phyloP scores from a whole-genome alignment of 2,329 filamentous ascomycete genomes.

The Diaporthe vaccinii region DNA sequence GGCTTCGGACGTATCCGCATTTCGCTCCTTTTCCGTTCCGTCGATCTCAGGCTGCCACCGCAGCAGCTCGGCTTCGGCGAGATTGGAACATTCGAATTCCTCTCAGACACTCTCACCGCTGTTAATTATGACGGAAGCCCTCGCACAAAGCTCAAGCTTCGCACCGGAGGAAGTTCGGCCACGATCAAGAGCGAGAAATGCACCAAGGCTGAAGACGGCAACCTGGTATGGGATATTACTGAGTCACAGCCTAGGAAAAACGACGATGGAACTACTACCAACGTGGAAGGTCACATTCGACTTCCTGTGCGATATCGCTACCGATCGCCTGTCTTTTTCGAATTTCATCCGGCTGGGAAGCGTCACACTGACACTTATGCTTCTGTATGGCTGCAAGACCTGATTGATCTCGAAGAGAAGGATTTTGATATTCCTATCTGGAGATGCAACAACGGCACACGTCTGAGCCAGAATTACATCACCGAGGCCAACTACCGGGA shows the following conservation, averaged over 20 bases:
- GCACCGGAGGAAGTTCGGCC: slow-evolving; percentile 87
- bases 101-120: slow-evolving; percentile 77
- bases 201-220: slow-evolving; percentile 68
- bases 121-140: slow-evolving; percentile 71
- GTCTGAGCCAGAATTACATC: slow-evolving; percentile 93
- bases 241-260: slow-evolving; percentile 55
- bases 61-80: slow-evolving; percentile 88
- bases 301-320: slow-evolving; percentile 93
- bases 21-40: slow-evolving; percentile 88
- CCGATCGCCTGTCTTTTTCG: slow-evolving; percentile 89
- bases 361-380: slow-evolving; percentile 82
- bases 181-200: slow-evolving; percentile 76
- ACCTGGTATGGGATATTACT: slow-evolving; percentile 65
- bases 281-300: slow-evolving; percentile 59
- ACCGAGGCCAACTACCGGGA: slow-evolving; percentile 80
- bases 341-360: slow-evolving; percentile 80
- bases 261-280: slow-evolving; percentile 37
- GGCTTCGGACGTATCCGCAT: slow-evolving; percentile 92
- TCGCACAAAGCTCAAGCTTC: slow-evolving; percentile 82
- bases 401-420: slow-evolving; percentile 83
- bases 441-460: slow-evolving; percentile 80
- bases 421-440: slow-evolving; percentile 92
- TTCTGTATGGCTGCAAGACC: slow-evolving; percentile 86
- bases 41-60: slow-evolving; percentile 88
- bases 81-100: slow-evolving; percentile 93